These are phyloP conservation scores for Piedraia hortae DNA, from an alignment of 2,329 filamentous ascomycete genomes.

Conservation along the genomic window DNA sequence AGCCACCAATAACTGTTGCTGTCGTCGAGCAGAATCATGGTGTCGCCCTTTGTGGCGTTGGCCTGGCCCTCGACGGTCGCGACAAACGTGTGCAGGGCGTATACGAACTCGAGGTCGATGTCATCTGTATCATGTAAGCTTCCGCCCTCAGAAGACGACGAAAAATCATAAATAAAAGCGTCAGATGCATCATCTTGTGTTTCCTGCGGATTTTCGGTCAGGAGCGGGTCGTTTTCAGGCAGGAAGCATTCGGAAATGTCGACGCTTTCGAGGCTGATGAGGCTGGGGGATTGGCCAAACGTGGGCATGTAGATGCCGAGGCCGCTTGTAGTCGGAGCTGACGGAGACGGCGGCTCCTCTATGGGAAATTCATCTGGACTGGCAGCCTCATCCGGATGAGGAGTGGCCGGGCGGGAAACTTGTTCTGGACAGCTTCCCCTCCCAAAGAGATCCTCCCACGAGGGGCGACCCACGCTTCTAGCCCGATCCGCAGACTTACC, in stretches of 20 bases:
- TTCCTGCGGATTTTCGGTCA: slow-evolving; percentile 11
- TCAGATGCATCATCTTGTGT: slow-evolving; percentile 32
- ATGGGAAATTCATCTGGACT: too few relatives aligned
- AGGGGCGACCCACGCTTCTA: slow-evolving; percentile 3
- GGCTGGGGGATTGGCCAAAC: slow-evolving; percentile 6
- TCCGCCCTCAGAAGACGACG: slow-evolving; percentile 48
- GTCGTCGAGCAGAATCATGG: slow-evolving; percentile 92
- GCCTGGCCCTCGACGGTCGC: slow-evolving; percentile 95
- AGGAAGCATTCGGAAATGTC: slow-evolving; percentile 16
- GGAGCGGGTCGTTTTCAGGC: slow-evolving; percentile 17
- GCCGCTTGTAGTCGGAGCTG: too few relatives aligned
- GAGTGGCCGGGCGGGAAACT: too few relatives aligned
- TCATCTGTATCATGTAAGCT: slow-evolving; percentile 91
- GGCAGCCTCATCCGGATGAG: too few relatives aligned
- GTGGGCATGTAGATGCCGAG: too few relatives aligned
- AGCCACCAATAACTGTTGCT: slow-evolving; percentile 99
- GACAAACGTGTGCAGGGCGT: slow-evolving; percentile 89
- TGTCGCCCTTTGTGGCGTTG: slow-evolving; percentile 93
- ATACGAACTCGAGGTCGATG: slow-evolving; percentile 98
- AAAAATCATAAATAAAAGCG: slow-evolving; percentile 31
- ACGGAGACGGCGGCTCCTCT: too few relatives aligned
- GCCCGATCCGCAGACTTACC: too few relatives aligned
- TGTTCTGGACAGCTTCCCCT: too few relatives aligned
- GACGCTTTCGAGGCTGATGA: slow-evolving; percentile 6
- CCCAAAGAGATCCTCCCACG: slow-evolving; percentile 1